Evolutionary conservation across 495 filamentous ascomycete species (phyloP), one percentile per base, ranked within the genome.

Genomic region (Penicillium dipodomyicola): DNA sequence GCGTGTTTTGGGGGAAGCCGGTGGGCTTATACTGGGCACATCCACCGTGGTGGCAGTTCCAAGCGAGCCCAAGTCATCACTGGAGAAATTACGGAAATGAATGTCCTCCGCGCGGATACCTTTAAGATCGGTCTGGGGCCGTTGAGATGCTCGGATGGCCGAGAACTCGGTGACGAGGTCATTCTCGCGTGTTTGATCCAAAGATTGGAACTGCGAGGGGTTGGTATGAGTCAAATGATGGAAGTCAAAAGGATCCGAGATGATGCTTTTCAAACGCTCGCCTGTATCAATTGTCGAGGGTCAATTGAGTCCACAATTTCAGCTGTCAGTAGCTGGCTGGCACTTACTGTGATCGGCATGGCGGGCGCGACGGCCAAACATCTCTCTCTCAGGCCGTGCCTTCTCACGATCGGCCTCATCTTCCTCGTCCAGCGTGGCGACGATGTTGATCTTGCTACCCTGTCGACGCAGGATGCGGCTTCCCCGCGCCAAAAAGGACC

Each of bases 201-300:
- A 61, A 12, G 77, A 74, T 14, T 84, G 77, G 45, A 90, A 78
- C 53, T 88, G 82, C 14, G 85, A 73, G 22, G 81, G 84, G 37
- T 81, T 82, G 15, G 87, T 90, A 67, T 95, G 89, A 23, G 87
- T 88, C 44, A 96, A 72, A 69, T 96, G 91, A 61, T 92, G 90
- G 64, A 96, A 96, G 70, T 92, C 88, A 70, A 88, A 96, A 5
- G 91, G 91, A 22, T 82, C 84, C 0, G 91, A 96, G 49, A 96
- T 96, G 62, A 77, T 68, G 41, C 72, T 74, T 58, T 78, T 74
- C 47, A 73, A 54, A 29, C 74, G 71, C 59, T 73, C 69, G 54
- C 72, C 71, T 75, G 54, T 30, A 48, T 45, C 6, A 25, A 41
- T 49, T 17, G 12, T 42, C 39, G 6, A 33, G 22, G 42, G 41